Evolutionary conservation across 176 grass and related monocot species (phyloP), one percentile per base, ranked within the genome.

Genomic region (Aegilops tauschii): DNA sequence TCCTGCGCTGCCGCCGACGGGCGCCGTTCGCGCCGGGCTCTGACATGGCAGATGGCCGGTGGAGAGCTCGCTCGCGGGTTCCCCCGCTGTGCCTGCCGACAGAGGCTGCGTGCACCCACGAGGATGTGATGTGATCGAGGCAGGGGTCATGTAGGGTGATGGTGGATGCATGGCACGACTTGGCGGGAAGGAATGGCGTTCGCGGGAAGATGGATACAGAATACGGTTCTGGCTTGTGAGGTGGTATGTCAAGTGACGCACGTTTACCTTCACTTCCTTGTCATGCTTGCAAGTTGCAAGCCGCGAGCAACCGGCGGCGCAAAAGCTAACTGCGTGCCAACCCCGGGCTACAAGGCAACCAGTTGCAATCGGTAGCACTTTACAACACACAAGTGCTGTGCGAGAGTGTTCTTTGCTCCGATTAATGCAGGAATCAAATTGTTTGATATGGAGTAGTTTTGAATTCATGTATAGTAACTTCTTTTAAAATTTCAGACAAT

Each of bases 141-240:
- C 17, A 14, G 23, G 77, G 34, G 4, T 9, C 5, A 28, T 27
- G 77, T 58, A 74, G 37, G 36, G 73, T 64, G 21, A 25, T 68
- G 45, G 29, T 47, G 35, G 18, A 11, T 80, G 7, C 58, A 81
- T 42, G 65, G 69, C 6, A 31, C 12, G 50, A 40, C 12, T 34
- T 20, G 78, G 75, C 84, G 89, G 94, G 76, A 97, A 92, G 89
- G 94, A 35, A 97, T 92, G 76, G 70, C 92, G 93, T 95, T 77
- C 20, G 73, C 42, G 16, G 69, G 50, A 12, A 63, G 87, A 76
- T 82, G 90, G 88, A 87, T 77, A 44, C 90, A 86, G 92, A 92
- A 87, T 87, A 31, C 70, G 91, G 93, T 96, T 80, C 94, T 86
- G 56, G 28, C 76, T 47, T 90, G 50, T 68, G 21, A 5, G 29